Evolutionary conservation across 352 stramenopile genomes (phyloP).

Genomic region (Saprolegnia parasitica): DNA sequence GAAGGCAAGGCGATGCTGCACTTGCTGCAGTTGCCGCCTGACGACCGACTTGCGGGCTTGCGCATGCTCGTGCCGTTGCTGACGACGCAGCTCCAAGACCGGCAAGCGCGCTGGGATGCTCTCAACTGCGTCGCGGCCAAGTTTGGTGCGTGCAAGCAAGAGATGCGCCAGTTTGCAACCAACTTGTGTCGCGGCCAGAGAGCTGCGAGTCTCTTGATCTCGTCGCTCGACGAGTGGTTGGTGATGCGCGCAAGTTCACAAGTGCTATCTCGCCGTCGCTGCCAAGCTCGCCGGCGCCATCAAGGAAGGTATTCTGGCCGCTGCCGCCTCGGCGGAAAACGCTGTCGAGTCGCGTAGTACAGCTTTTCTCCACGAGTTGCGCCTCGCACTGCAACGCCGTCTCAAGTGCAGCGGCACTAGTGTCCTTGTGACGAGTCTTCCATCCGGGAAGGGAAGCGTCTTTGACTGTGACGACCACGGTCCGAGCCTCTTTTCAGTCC

Average conservation of each 20-base stretch:
- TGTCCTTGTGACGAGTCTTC: neutral
- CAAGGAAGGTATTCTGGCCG: neutral
- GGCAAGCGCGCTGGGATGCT: neutral
- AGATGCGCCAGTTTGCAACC: neutral
- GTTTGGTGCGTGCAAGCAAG: neutral
- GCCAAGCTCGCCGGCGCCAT: neutral
- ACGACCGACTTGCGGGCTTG: neutral
- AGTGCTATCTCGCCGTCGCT: neutral
- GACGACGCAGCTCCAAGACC: neutral
- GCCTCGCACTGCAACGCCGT: neutral
- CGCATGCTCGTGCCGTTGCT: neutral
- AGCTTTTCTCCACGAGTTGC: neutral
- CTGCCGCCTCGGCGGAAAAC: neutral
- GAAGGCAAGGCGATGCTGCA: neutral
- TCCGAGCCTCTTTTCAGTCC: neutral
- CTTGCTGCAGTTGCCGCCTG: neutral
- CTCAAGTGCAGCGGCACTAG: constrained; percentile 11
- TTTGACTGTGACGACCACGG: neutral
- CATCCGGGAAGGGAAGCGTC: neutral
- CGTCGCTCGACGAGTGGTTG: neutral
- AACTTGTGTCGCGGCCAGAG: neutral
- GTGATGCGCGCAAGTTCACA: neutral
- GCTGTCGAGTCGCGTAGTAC: neutral
- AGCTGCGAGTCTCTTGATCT: neutral
- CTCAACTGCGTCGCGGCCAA: neutral